Conservation (phyloP, 208 protist genomes). For the Leishmania arabica region DNA sequence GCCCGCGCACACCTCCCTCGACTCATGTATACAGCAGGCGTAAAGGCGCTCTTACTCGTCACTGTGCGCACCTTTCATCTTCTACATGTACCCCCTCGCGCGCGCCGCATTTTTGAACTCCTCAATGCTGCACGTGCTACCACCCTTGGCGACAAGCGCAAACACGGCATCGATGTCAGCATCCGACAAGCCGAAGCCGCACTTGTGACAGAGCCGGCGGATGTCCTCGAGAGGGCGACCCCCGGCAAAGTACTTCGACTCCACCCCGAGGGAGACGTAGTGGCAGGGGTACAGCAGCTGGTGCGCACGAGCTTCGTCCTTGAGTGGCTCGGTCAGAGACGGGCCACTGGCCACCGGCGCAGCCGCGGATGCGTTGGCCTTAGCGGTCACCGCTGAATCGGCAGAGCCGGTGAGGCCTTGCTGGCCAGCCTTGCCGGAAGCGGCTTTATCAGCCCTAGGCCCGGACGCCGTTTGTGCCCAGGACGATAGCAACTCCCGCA, state of each 20-base stretch:
- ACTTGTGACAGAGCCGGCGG: slow-evolving; percentile 64
- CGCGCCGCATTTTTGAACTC: slow-evolving; percentile 87
- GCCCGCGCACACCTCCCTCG: neutral
- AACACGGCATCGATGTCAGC: slow-evolving; percentile 78
- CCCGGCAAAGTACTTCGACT: slow-evolving; percentile 85
- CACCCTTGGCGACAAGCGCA: slow-evolving; percentile 39
- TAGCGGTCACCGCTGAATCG: neutral
- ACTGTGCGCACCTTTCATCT: neutral
- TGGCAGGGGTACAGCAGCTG: slow-evolving; percentile 86
- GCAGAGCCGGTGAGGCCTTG: slow-evolving; percentile 2
- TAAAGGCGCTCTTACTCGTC: neutral
- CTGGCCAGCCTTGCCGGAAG: neutral
- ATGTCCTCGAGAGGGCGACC: slow-evolving; percentile 67
- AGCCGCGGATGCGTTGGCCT: neutral
- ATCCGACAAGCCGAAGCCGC: slow-evolving; percentile 69
- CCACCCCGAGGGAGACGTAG: slow-evolving; percentile 78
- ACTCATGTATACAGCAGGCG: neutral
- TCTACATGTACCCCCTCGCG: slow-evolving; percentile 68
- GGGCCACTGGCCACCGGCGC: neutral
- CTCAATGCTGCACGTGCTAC: slow-evolving; percentile 75
- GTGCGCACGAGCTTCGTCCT: slow-evolving; percentile 65
- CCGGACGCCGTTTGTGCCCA: slow-evolving; percentile 39
- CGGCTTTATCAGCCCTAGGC: neutral
- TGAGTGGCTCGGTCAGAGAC: slow-evolving; percentile 23
- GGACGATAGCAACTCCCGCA: slow-evolving; percentile 56